Base-by-base conservation (phyloP, 2,329 filamentous ascomycete species). In the Laburnicola sp. region DNA sequence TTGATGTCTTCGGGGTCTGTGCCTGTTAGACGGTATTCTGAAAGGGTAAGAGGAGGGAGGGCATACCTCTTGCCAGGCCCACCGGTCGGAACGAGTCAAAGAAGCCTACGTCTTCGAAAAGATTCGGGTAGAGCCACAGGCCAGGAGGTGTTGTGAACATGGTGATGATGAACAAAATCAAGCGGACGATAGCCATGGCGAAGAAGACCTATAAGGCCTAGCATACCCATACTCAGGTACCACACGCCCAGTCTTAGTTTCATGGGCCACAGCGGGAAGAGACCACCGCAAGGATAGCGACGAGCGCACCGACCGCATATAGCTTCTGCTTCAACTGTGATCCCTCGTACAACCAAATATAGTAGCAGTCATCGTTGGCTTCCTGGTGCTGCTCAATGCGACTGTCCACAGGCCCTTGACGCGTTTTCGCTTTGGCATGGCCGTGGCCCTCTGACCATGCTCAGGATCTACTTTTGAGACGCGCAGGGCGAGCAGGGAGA, bases 51-150 rank as follows among this genome's bases (percentile, higher is more conserved):
- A 16, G 22, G 10, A 2, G n/a, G 16, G 28, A 21, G 16, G 26
- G 51, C 63, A 27, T 62, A 95, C 91, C 84, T 96, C 92, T 74
- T 99, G 94, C 94, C 94, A 99, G 53, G 91, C 94, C 93, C 94
- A 99, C 76, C 21, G 94, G 94, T 69, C 87, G 87, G 82, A 99
- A 99, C 67, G 89, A 95, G 72, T 99, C 94, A 74, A 99, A 88
- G 77, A 99, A 97, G 6, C 93, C 96, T 26, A 99, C 94, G 70
- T 99, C 94, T 73, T 99, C 94, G 79, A 97, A 99, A 21, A 99
- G 78, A 70, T 99, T 99, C 42, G 94, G 94, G 76, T 93, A 99
- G 38, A 99, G 81, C 94, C 94, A 99, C n/a, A 99, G 80, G 65
- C 94, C 94, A 2, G 94, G 94, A 3, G 92, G 79, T 0, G 85